phyloP scores from a whole-genome alignment of 2,329 filamentous ascomycete species.

The Epichloe glyceriae region DNA sequence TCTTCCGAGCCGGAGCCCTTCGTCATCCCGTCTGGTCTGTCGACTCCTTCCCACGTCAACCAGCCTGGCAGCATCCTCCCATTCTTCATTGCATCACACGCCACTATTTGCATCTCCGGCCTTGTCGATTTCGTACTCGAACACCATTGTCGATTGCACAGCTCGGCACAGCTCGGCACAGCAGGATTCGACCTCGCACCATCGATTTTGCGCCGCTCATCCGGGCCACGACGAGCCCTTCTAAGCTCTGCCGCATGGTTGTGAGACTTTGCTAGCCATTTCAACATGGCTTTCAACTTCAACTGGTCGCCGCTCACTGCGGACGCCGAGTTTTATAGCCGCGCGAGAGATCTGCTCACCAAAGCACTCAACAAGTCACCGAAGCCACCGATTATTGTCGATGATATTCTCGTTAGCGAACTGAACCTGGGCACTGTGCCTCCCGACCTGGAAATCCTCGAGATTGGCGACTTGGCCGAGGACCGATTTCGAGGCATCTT shows the following conservation, averaged over 20 bases:
- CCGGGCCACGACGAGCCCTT: slow-evolving; percentile 9
- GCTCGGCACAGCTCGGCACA: no score
- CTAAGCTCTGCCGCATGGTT: slow-evolving; percentile 19
- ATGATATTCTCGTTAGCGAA: slow-evolving; percentile 97
- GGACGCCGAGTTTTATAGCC: slow-evolving; percentile 79
- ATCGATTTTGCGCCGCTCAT: slow-evolving; percentile 5
- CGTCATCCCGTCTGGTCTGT: neutral
- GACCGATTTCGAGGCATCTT: slow-evolving; percentile 96
- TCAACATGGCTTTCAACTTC: slow-evolving; percentile 98
- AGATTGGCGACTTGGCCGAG: slow-evolving; percentile 94
- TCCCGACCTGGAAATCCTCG: slow-evolving; percentile 88
- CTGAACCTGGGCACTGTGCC: slow-evolving; percentile 91
- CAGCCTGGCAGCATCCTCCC: neutral
- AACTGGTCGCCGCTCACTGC: slow-evolving; percentile 99
- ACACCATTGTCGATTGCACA: no score
- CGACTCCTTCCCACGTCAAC: neutral
- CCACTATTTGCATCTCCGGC: neutral
- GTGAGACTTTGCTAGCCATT: slow-evolving; percentile 27
- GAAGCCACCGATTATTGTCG: slow-evolving; percentile 96
- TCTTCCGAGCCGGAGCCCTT: neutral
- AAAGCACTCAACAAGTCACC: slow-evolving; percentile 94
- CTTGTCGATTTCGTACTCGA: no score
- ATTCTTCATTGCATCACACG: neutral
- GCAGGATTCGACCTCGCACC: neutral
- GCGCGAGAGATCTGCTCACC: slow-evolving; percentile 87